Conservation (phyloP, 2,329 filamentous ascomycete genomes). For the Dothideomycetes sp. region DNA sequence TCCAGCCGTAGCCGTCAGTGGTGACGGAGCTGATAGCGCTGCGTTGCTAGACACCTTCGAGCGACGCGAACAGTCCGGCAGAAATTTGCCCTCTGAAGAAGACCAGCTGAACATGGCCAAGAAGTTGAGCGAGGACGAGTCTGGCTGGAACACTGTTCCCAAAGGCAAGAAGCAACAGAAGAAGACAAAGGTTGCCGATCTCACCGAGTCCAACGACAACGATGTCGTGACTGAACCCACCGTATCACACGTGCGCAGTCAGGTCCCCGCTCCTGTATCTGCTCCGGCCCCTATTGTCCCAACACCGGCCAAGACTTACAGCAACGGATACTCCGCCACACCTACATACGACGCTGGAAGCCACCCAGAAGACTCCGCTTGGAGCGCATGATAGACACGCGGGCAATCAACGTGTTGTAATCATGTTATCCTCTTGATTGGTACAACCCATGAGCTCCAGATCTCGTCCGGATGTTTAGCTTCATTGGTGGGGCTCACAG, state of each 20-base stretch:
- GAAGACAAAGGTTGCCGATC: constrained; percentile 17
- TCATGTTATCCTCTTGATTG: too few species aligned
- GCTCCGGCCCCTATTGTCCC: constrained; percentile 3
- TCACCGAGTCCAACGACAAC: constrained; percentile 7
- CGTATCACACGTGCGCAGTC: constrained; percentile 8
- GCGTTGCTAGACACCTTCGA: constrained; percentile 42
- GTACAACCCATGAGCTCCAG: too few species aligned
- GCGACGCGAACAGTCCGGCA: constrained; percentile 24
- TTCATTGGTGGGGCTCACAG: too few species aligned
- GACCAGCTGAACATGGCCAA: constrained; percentile 45
- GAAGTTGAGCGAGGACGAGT: constrained; percentile 36
- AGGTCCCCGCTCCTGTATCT: constrained; percentile 1
- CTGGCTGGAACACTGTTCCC: constrained; percentile 50
- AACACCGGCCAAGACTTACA: constrained; percentile 3
- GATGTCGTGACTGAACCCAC: constrained; percentile 5
- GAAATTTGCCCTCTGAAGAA: constrained; percentile 48
- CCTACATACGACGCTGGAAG: constrained; percentile 10
- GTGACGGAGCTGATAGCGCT: constrained; percentile 10
- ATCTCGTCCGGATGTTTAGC: too few species aligned
- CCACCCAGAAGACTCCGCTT: constrained; percentile 28
- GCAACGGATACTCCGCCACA: constrained; percentile 10
- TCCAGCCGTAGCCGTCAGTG: constrained; percentile 9
- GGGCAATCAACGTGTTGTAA: too few species aligned
- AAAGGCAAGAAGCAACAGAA: constrained; percentile 44
- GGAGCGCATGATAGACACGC: constrained; percentile 18